These are phyloP conservation scores for Polysphondylium violaceum DNA, from an alignment of 78 protist species.

Conservation along the genomic window DNA sequence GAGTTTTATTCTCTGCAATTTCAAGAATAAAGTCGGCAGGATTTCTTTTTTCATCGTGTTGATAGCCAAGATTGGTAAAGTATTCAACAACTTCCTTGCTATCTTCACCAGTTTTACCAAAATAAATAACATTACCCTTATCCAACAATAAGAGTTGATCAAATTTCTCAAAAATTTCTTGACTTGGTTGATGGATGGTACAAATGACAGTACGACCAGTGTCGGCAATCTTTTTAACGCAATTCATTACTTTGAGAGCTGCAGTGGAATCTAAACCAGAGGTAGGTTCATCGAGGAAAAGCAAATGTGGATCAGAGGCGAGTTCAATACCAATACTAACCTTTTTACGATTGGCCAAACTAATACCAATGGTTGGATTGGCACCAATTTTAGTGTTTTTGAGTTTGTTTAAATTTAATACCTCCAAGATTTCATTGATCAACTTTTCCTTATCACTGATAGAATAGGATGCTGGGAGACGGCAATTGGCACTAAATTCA, in stretches of 20 bases:
- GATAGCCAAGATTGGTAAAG: constrained; percentile 33
- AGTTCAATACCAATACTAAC: constrained; percentile 84
- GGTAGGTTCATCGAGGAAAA: constrained; percentile 86
- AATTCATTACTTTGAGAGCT: constrained; percentile 69
- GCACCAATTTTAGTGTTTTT: constrained; percentile 52
- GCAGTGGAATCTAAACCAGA: constrained; percentile 81
- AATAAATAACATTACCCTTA: constrained; percentile 59
- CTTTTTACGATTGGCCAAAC: constrained; percentile 86
- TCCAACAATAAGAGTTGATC: constrained; percentile 64
- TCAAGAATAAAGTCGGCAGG: constrained; percentile 69
- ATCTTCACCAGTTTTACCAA: constrained; percentile 52
- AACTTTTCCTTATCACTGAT: constrained; percentile 31
- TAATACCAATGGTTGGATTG: constrained; percentile 81
- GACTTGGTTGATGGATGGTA: constrained; percentile 83
- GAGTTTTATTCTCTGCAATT: constrained; percentile 41
- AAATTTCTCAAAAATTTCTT: constrained; percentile 74
- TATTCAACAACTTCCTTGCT: constrained; percentile 17
- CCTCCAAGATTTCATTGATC: constrained; percentile 37
- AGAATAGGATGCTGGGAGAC: constrained; percentile 22
- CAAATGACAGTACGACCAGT: constrained; percentile 62
- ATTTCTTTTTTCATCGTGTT: constrained; percentile 38
- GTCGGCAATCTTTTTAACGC: constrained; percentile 44
- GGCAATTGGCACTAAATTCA: constrained; percentile 65
- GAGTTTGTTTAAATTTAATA: constrained; percentile 2
- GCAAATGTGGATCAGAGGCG: constrained; percentile 76